These are phyloP conservation scores for Paralagenidium karlingii DNA, from an alignment of 352 stramenopile genomes.

Conservation along the genomic window DNA sequence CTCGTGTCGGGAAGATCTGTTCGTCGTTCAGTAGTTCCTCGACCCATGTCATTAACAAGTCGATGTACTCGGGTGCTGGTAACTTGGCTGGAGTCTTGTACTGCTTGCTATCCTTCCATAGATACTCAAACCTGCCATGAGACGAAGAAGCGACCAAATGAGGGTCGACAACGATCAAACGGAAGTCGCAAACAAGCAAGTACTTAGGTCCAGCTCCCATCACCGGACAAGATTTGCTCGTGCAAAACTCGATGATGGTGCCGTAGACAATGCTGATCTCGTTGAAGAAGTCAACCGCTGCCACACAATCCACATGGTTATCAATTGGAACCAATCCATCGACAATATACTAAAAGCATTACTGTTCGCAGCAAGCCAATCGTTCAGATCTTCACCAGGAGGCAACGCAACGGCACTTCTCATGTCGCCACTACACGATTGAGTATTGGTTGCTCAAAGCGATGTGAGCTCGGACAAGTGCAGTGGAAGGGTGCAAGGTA, in stretches of 20 bases:
- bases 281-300: constrained; percentile 92
- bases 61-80: constrained; percentile 83
- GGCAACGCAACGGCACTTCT: constrained; percentile 41
- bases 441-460: background rate
- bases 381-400: constrained; percentile 78
- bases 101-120: constrained; percentile 72
- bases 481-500: constrained; percentile 16
- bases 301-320: no score
- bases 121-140: constrained; percentile 81
- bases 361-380: constrained; percentile 90
- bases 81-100: constrained; percentile 64
- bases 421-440: constrained; percentile 38
- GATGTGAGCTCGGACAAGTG: background rate
- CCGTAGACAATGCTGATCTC: constrained; percentile 90
- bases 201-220: constrained; percentile 70
- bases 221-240: constrained; percentile 35
- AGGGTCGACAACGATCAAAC: background rate
- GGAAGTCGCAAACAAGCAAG: background rate
- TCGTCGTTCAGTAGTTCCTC: constrained; percentile 83
- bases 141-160: background rate
- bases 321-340: background rate
- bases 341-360: constrained; percentile 8
- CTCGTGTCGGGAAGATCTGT: constrained; percentile 52
- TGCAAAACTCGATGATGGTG: constrained; percentile 80
- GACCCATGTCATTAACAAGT: constrained; percentile 87